Conservation (phyloP, 1,139 yeast species). For the Hansenula lynferdii region DNA sequence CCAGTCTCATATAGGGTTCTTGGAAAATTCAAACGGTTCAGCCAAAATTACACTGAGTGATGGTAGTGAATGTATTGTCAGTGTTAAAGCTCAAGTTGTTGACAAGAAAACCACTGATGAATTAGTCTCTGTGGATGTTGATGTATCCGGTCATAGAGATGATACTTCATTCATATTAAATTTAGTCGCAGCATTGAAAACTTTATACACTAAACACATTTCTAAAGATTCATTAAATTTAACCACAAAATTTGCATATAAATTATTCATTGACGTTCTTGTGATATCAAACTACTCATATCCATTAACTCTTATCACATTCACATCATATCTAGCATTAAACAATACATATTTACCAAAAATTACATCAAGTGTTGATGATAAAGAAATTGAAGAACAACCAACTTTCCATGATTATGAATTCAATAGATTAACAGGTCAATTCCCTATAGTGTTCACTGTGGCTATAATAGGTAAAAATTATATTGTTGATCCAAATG, state of each 20-base stretch:
- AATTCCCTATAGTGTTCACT: constrained; percentile 61
- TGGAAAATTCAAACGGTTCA: constrained; percentile 89
- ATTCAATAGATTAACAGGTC: constrained; percentile 58
- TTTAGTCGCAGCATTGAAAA: constrained; percentile 40
- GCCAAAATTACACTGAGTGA: constrained; percentile 81
- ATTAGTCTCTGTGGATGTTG: constrained; percentile 71
- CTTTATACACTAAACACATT: constrained; percentile 21
- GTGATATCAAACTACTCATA: constrained; percentile 64
- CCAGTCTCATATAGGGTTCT: constrained; percentile 74
- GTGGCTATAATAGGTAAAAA: constrained; percentile 68
- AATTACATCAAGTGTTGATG: constrained; percentile 57
- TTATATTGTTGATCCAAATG: constrained; percentile 73
- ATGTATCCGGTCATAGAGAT: constrained; percentile 66
- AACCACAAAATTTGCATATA: constrained; percentile 71
- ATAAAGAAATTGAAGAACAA: constrained; percentile 60
- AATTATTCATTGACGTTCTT: constrained; percentile 72
- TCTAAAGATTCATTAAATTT: constrained; percentile 43
- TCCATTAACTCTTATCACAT: constrained; percentile 74
- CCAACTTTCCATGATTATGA: constrained; percentile 84
- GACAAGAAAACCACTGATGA: constrained; percentile 36
- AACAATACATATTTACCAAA: constrained; percentile 75
- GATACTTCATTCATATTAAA: constrained; percentile 61
- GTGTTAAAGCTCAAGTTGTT: constrained; percentile 85
- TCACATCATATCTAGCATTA: constrained; percentile 77
- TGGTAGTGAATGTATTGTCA: constrained; percentile 90